Evolutionary conservation across 2,329 filamentous ascomycete species (phyloP).

Genomic region (Fusarium miscanthi): DNA sequence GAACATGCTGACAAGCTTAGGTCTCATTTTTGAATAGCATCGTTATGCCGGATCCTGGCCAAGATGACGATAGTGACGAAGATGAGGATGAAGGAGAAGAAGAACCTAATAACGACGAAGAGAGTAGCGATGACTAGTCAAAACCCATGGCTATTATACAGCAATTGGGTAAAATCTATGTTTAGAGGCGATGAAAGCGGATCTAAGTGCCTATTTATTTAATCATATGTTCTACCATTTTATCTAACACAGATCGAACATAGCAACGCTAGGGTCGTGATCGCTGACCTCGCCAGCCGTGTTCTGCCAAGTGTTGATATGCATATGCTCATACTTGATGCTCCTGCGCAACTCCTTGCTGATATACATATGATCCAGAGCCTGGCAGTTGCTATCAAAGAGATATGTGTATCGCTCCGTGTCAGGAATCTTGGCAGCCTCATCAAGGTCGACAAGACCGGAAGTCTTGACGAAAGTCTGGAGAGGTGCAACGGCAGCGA

Average conservation of each 20-base stretch:
- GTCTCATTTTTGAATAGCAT: conserved; percentile 77
- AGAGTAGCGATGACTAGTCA: conserved; percentile 19
- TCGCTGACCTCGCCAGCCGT: conserved; percentile 69
- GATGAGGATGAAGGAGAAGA: conserved; percentile 51
- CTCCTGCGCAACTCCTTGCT: conserved; percentile 61
- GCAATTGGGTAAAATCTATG: background rate
- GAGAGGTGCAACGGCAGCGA: conserved; percentile 70
- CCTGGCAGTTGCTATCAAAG: conserved; percentile 75
- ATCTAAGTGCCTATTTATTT: conserved; percentile 10
- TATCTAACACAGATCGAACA: conserved; percentile 67
- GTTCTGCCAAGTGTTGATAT: conserved; percentile 76
- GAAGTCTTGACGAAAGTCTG: conserved; percentile 64
- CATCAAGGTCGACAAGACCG: conserved; percentile 71
- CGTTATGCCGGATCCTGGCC: conserved; percentile 74
- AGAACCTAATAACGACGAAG: conserved; percentile 6
- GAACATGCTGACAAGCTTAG: conserved; percentile 52
- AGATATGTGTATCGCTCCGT: conserved; percentile 77
- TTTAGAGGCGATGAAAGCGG: conserved; percentile 1
- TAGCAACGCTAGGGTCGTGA: conserved; percentile 75
- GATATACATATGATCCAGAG: conserved; percentile 77
- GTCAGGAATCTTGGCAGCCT: conserved; percentile 61
- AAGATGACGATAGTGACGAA: conserved; percentile 56
- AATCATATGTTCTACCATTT: background rate
- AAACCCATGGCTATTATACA: background rate
- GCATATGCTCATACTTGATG: conserved; percentile 71